phyloP scores from a whole-genome alignment of 257 asterid species.

The Paulownia fortunei region DNA sequence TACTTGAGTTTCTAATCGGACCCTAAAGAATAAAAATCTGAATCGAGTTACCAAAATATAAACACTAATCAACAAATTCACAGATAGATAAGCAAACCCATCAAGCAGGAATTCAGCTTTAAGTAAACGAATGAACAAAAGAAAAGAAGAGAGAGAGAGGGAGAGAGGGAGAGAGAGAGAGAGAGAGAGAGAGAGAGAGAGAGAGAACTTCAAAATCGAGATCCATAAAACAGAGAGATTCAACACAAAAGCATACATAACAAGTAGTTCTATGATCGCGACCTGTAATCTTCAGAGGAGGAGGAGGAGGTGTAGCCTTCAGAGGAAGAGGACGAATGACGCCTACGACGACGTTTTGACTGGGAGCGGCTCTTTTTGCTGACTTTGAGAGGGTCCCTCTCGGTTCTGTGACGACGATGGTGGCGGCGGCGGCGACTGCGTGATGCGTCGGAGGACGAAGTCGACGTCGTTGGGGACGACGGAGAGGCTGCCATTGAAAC shows the following conservation, averaged over 20 bases:
- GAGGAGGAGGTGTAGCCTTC: slow-evolving; percentile 62
- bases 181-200: neutral
- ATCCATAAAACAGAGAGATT: slow-evolving; percentile 16
- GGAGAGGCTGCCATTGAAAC: slow-evolving; percentile 69
- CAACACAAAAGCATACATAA: neutral
- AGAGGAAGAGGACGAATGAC: slow-evolving; percentile 69
- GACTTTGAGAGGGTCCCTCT: slow-evolving; percentile 57
- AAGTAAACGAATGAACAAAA: neutral
- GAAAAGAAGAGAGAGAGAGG: neutral
- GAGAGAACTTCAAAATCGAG: slow-evolving; percentile 18
- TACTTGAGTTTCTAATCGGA: slow-evolving; percentile 4
- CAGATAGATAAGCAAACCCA: slow-evolving; percentile 12
- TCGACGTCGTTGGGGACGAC: slow-evolving; percentile 54
- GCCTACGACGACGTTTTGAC: slow-evolving; percentile 74
- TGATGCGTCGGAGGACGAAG: slow-evolving; percentile 55
- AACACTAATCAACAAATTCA: neutral
- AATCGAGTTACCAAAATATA: neutral
- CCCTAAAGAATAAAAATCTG: slow-evolving; percentile 1
- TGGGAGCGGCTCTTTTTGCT: slow-evolving; percentile 70
- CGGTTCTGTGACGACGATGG: slow-evolving; percentile 48
- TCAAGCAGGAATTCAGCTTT: slow-evolving; percentile 8
- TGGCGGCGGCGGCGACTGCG: slow-evolving; percentile 57
- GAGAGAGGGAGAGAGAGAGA: neutral
- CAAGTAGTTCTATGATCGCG: neutral
- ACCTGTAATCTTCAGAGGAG: slow-evolving; percentile 77